These are phyloP conservation scores for Fusarium subtropicale DNA, from an alignment of 2,329 filamentous ascomycete species.

Conservation along the genomic window DNA sequence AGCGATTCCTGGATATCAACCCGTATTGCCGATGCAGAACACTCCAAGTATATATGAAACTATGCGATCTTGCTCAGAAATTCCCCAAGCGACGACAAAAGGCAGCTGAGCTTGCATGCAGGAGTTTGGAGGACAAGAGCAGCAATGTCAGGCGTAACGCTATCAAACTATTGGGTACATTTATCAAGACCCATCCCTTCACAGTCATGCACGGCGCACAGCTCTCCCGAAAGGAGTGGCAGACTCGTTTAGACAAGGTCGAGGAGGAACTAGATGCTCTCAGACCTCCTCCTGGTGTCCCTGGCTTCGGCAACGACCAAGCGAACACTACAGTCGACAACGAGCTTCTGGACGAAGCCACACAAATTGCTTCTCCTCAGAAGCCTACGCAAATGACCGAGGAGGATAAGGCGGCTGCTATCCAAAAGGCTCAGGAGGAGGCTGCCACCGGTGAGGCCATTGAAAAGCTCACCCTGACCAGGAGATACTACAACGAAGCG, in stretches of 20 bases:
- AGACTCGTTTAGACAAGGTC: slow-evolving; percentile 81
- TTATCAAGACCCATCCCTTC: slow-evolving; percentile 96
- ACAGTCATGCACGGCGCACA: slow-evolving; percentile 90
- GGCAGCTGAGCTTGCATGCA: slow-evolving; percentile 85
- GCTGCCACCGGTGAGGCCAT: slow-evolving; percentile 90
- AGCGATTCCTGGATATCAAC: slow-evolving; percentile 95
- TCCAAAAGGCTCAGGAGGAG: slow-evolving; percentile 85
- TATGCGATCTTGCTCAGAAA: slow-evolving; percentile 96
- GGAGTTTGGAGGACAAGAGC: slow-evolving; percentile 96
- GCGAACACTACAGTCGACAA: slow-evolving; percentile 79
- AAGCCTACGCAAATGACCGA: slow-evolving; percentile 78
- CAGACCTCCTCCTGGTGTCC: slow-evolving; percentile 81
- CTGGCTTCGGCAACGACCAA: slow-evolving; percentile 67
- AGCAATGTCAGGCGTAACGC: slow-evolving; percentile 96
- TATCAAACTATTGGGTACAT: slow-evolving; percentile 87
- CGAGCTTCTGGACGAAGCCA: slow-evolving; percentile 87
- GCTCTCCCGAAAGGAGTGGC: slow-evolving; percentile 87
- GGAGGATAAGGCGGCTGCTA: slow-evolving; percentile 77
- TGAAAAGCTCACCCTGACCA: slow-evolving; percentile 86
- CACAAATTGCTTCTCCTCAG: slow-evolving; percentile 77
- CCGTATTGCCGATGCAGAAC: slow-evolving; percentile 93
- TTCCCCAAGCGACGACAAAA: slow-evolving; percentile 92
- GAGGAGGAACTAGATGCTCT: slow-evolving; percentile 84
- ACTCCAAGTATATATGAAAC: slow-evolving; percentile 90
- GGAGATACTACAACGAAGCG: slow-evolving; percentile 92